These are phyloP conservation scores for Candida odintsovae DNA, from an alignment of 805 yeast genomes.

Conservation along the genomic window DNA sequence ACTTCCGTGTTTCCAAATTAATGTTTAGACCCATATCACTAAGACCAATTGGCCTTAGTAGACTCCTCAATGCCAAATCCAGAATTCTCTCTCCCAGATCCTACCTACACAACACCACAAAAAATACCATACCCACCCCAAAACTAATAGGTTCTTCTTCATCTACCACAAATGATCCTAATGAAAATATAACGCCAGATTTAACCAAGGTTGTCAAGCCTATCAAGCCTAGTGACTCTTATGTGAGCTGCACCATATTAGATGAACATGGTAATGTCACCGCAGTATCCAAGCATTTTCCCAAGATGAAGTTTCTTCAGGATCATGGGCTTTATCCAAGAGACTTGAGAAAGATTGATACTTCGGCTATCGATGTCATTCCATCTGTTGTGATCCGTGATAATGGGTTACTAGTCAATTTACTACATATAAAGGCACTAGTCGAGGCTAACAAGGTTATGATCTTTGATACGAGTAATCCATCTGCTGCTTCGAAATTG, in stretches of 20 bases:
- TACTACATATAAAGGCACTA: conserved; percentile 84
- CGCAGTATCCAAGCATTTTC: conserved; percentile 74
- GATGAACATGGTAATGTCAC: conserved; percentile 68
- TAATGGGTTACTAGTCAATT: conserved; percentile 70
- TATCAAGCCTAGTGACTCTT: conserved; percentile 37
- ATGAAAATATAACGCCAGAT: conserved; percentile 4
- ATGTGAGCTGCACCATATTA: conserved; percentile 74
- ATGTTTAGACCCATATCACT: background rate
- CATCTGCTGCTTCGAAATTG: conserved; percentile 57
- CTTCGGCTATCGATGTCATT: conserved; percentile 72
- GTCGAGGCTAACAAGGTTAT: conserved; percentile 75
- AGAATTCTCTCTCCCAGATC: background rate
- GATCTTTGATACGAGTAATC: conserved; percentile 63
- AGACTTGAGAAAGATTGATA: conserved; percentile 77
- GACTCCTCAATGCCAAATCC: background rate
- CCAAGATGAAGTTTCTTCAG: conserved; percentile 67
- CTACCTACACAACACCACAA: background rate
- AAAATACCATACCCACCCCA: background rate
- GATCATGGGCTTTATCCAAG: conserved; percentile 77
- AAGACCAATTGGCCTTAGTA: background rate
- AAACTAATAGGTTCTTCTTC: background rate
- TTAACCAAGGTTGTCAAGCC: conserved; percentile 26
- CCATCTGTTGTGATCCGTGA: conserved; percentile 84
- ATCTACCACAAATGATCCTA: background rate
- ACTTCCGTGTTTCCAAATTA: background rate